Evolutionary conservation across 768 basidiomycete genomes (phyloP).

Genomic region (Mycena capillaripes): DNA sequence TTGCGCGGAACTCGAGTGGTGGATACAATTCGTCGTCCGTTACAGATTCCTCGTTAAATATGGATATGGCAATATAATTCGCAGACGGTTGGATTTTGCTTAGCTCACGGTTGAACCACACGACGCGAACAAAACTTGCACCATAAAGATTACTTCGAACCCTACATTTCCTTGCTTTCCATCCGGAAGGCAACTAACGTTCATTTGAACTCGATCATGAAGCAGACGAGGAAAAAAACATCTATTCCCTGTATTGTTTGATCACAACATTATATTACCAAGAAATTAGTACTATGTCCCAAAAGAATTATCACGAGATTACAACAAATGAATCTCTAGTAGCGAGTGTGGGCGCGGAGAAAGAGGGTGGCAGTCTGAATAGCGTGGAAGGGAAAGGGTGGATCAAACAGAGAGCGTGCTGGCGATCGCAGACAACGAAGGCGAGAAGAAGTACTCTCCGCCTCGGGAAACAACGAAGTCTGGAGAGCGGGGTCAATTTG

Average conservation of each 20-base stretch:
- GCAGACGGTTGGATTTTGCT: no score
- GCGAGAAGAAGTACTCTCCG: not conserved
- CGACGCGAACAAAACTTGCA: no score
- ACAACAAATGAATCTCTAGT: not conserved
- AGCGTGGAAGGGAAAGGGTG: not conserved
- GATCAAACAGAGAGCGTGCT: not conserved
- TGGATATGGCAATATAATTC: conserved; percentile 20
- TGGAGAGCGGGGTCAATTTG: not conserved
- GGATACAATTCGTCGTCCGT: not conserved
- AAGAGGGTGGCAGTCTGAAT: not conserved
- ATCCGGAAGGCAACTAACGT: no score
- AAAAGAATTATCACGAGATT: not conserved
- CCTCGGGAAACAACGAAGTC: not conserved
- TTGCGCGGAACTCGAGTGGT: not conserved
- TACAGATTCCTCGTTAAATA: not conserved
- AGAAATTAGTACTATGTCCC: not conserved
- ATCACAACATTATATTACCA: no score
- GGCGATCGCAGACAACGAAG: not conserved
- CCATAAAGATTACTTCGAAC: no score
- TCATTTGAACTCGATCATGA: no score
- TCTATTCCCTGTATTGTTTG: no score
- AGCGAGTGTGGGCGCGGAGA: not conserved
- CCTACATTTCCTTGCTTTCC: no score
- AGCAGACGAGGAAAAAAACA: no score
- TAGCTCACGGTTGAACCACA: no score